Base-by-base conservation (phyloP, 2,329 filamentous ascomycete genomes). In the Juglanconis juglandina region DNA sequence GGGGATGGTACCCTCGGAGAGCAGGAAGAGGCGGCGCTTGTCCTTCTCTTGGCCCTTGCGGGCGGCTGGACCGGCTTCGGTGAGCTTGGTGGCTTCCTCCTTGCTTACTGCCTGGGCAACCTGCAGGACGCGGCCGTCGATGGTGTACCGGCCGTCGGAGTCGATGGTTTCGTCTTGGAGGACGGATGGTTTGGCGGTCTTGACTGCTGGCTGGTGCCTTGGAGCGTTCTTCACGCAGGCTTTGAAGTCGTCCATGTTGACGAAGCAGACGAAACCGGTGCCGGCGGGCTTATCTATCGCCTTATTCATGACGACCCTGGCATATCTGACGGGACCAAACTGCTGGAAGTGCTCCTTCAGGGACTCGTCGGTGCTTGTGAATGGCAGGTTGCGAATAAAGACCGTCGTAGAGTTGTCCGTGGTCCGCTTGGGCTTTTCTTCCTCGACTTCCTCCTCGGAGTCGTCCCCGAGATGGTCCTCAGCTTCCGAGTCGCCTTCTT, bases 211-310 rank as follows among this genome's bases (percentile, higher is more conserved):
- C 61, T 80, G 76, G 35, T 78, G 74, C 33, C 83, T 85, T 0
- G 95, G 95, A 1, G 92, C 90, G 13, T 80, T 82, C 65, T 87
- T 88, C 63, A 97, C 79, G 71, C 95, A 98, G 24, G 80, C 74
- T 70, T 88, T 86, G 65, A 88, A 91, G 70, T 96, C 91, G 24
- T 89, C 85, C 42, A 81, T 77, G 53, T 89, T 87, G 75, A 88
- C 88, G 76, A 99, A 99, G 76, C 92, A 96, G 35, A 98, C 94
- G 69, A 99, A 99, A 4, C 89, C 95, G 37, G 94, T 98, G 33
- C 95, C 95, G 52, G 90, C 91, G 2, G 95, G 91, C 55, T 91
- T 88, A 67, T 93, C 92, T 0, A 92, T 96, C 32, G 87, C 85
- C 51, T 83, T 88, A 71, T 99, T 94, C 71, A 96, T 84, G 42